phyloP scores from a whole-genome alignment of 2,329 filamentous ascomycete genomes.

The Aplosporella prunicola region DNA sequence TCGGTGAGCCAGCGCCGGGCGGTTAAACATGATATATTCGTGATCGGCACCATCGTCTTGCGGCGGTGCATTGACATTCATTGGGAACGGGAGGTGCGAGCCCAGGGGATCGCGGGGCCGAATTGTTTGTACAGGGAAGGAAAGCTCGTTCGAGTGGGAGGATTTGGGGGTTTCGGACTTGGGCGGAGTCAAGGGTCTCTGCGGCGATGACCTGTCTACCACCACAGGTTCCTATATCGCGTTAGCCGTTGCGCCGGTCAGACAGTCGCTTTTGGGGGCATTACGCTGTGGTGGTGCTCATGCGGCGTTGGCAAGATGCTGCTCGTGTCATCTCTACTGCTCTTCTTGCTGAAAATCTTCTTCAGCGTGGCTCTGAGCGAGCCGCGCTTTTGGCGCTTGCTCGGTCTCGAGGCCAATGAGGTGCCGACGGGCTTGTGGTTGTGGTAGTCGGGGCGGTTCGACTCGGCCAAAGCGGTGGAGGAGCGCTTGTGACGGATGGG shows the following conservation, averaged over 20 bases:
- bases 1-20: constrained; percentile 17
- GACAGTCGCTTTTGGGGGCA: constrained; percentile 16
- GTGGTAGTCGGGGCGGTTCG: background rate
- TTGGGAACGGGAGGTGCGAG: constrained; percentile 29
- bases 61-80: constrained; percentile 32
- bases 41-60: constrained; percentile 15
- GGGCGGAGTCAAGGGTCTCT: too few relatives aligned
- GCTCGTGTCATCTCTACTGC: constrained; percentile 19
- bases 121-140: constrained; percentile 20
- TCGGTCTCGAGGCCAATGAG: constrained; percentile 8
- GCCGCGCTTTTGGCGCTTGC: constrained; percentile 23
- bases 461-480: too few relatives aligned
- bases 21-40: constrained; percentile 26
- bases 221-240: too few relatives aligned
- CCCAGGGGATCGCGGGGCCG: constrained; percentile 26
- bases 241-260: constrained; percentile 20
- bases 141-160: too few relatives aligned
- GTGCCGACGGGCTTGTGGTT: background rate
- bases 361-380: constrained; percentile 27
- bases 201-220: too few relatives aligned
- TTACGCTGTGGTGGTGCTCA: constrained; percentile 27
- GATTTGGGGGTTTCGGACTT: too few relatives aligned
- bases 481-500: too few relatives aligned
- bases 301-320: constrained; percentile 18
- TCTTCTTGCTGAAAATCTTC: constrained; percentile 29